Percentiles rank a stretch among this genome's conserved stretches.
Conservation (phyloP, 73 alveolate genomes). For the Halteria grandinella region DNA sequence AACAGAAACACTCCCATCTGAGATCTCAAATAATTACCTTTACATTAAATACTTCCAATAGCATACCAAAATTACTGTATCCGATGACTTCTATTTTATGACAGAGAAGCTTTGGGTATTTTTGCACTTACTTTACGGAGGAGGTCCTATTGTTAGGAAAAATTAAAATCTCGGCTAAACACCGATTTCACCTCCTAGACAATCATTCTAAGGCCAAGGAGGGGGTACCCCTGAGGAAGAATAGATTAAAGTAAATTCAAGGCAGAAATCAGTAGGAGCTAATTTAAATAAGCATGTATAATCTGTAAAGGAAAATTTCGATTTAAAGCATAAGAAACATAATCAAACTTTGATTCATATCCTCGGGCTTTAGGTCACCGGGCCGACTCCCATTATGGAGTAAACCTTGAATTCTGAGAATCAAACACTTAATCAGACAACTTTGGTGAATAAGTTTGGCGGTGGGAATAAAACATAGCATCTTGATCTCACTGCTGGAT, state of each 20-base stretch:
- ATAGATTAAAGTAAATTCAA: not conserved
- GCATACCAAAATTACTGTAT: not conserved
- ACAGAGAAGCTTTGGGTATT: conserved; percentile 46
- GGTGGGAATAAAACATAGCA: too few species aligned
- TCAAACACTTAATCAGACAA: too few species aligned
- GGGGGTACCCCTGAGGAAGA: not conserved
- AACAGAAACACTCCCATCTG: not conserved
- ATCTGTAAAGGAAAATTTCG: too few species aligned
- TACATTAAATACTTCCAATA: conserved; percentile 10
- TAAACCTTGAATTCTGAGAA: too few species aligned
- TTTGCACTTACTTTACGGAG: conserved; percentile 34
- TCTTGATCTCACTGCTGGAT: too few species aligned
- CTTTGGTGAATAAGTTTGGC: too few species aligned
- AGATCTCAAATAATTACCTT: conserved; percentile 21
- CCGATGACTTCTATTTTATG: conserved; percentile 29
- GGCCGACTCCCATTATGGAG: too few species aligned
- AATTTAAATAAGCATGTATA: not conserved
- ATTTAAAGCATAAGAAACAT: too few species aligned
- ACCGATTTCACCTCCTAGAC: not conserved
- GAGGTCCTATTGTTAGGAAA: conserved; percentile 45
- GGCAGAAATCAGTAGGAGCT: not conserved
- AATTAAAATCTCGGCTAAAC: not conserved
- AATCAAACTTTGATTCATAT: too few species aligned
- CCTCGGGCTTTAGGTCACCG: too few species aligned
- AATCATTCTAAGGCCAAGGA: not conserved